Evolutionary conservation across 257 asterid genomes (phyloP).

Genomic region (Eucommia ulmoides): DNA sequence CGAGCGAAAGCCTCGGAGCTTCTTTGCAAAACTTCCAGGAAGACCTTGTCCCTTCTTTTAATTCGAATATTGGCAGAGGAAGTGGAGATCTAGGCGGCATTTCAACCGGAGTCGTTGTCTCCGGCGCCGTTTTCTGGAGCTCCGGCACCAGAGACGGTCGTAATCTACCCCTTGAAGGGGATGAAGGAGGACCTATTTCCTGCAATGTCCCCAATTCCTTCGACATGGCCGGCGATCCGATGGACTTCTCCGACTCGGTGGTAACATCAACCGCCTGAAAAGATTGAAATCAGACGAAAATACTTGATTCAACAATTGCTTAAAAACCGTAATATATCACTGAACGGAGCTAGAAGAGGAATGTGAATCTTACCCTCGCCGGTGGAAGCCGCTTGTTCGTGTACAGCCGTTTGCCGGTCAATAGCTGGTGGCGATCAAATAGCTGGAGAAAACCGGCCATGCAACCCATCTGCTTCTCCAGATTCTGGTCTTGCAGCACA

Average conservation of each 20-base stretch:
- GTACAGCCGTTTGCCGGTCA: slow-evolving; percentile 41
- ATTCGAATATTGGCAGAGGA: slow-evolving; percentile 33
- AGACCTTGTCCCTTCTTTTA: slow-evolving; percentile 48
- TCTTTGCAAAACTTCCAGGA: slow-evolving; percentile 79
- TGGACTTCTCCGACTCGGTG: slow-evolving; percentile 44
- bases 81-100: slow-evolving; percentile 47
- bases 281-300: too few species aligned
- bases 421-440: slow-evolving; percentile 67
- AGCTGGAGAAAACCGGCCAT: slow-evolving; percentile 53
- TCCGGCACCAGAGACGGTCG: slow-evolving; percentile 12
- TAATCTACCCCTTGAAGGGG: slow-evolving; percentile 19
- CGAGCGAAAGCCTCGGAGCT: slow-evolving; percentile 82
- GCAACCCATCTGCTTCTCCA: slow-evolving; percentile 41
- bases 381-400: slow-evolving; percentile 58
- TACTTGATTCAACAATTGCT: too few species aligned
- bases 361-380: slow-evolving; percentile 16
- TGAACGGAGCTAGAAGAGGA: too few species aligned
- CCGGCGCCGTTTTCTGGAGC: slow-evolving; percentile 12
- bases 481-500: slow-evolving; percentile 32
- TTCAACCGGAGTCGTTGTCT: slow-evolving; percentile 2
- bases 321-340: too few species aligned
- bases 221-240: slow-evolving; percentile 35
- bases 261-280: slow-evolving; percentile 37
- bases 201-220: slow-evolving; percentile 25
- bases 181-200: background rate